Evolutionary conservation across 192 early-diverging fungal species (phyloP).

Genomic region (Podila horticola): DNA sequence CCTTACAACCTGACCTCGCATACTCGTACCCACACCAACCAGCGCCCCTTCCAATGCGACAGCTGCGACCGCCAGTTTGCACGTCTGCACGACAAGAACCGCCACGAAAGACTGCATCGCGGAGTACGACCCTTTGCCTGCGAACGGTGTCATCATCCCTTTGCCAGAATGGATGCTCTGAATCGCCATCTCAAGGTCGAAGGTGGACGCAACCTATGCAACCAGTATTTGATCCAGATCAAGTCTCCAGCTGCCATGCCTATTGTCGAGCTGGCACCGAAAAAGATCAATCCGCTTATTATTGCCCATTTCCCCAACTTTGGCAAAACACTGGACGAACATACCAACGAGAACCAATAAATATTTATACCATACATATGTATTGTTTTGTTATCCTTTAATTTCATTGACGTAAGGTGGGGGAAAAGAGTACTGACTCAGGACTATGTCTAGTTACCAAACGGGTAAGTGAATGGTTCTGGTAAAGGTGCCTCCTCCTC

Average conservation of each 20-base stretch:
- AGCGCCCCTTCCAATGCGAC: conserved; percentile 76
- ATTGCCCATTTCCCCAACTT: conserved; percentile 37
- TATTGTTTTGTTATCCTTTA: neutral
- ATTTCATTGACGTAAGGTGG: neutral
- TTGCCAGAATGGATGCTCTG: conserved; percentile 85
- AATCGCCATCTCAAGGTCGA: conserved; percentile 72
- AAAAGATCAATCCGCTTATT: conserved; percentile 49
- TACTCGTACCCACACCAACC: conserved; percentile 77
- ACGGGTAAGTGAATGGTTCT: conserved; percentile 88
- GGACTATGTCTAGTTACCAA: conserved; percentile 61
- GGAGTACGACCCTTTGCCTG: conserved; percentile 83
- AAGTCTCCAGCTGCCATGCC: conserved; percentile 41
- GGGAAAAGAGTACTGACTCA: too few relatives aligned
- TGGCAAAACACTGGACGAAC: conserved; percentile 29
- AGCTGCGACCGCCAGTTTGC: conserved; percentile 87
- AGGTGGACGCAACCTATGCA: conserved; percentile 47
- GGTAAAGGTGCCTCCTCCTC: conserved; percentile 75
- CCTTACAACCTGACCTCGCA: conserved; percentile 85
- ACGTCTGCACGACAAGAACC: conserved; percentile 91
- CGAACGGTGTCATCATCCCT: conserved; percentile 77
- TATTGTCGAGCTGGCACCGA: conserved; percentile 34
- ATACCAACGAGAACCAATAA: conserved; percentile 9
- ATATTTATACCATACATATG: neutral
- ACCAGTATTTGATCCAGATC: conserved; percentile 40
- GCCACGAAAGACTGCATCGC: conserved; percentile 84